Percentiles rank a stretch among this genome's conserved stretches.
Evolutionary conservation across 495 filamentous ascomycete genomes (phyloP).

Genomic region (Annulohypoxylon maeteangense): DNA sequence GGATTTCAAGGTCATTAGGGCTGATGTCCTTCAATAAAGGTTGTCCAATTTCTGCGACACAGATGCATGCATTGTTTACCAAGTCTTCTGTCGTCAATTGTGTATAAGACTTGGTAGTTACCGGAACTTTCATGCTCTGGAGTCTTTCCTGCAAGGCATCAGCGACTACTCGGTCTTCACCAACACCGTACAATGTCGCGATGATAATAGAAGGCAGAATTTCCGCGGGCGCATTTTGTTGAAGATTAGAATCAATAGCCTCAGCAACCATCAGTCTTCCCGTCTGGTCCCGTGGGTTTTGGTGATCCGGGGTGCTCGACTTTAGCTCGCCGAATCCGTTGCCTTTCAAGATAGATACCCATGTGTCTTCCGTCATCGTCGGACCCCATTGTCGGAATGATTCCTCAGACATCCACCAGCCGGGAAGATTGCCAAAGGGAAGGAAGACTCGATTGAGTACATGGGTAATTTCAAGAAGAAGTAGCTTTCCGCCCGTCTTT

Average conservation of each 20-base stretch:
- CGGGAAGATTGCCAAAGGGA: not conserved
- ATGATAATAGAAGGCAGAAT: not conserved
- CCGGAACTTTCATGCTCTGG: not conserved
- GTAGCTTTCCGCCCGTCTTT: conserved; percentile 13
- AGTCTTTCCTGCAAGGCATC: not conserved
- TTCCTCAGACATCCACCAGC: conserved; percentile 8
- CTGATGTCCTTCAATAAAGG: not conserved
- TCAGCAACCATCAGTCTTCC: not conserved
- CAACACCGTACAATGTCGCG: not conserved
- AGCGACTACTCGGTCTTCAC: conserved; percentile 1
- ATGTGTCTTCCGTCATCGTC: conserved; percentile 1
- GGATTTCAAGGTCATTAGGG: not conserved
- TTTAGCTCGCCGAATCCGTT: not conserved
- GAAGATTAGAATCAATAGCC: not conserved
- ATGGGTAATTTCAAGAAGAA: conserved; percentile 4
- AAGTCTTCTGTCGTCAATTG: not conserved
- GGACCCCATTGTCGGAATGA: conserved; percentile 3
- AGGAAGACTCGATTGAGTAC: conserved; percentile 11
- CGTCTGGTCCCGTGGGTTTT: not conserved
- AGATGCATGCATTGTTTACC: not conserved
- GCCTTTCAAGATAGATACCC: not conserved
- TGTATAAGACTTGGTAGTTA: not conserved
- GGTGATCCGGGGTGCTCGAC: not conserved
- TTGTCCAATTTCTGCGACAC: conserved; percentile 3
- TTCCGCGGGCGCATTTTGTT: not conserved